Conservation (phyloP, 306 rosid species). For the Cucurbita pepo region DNA sequence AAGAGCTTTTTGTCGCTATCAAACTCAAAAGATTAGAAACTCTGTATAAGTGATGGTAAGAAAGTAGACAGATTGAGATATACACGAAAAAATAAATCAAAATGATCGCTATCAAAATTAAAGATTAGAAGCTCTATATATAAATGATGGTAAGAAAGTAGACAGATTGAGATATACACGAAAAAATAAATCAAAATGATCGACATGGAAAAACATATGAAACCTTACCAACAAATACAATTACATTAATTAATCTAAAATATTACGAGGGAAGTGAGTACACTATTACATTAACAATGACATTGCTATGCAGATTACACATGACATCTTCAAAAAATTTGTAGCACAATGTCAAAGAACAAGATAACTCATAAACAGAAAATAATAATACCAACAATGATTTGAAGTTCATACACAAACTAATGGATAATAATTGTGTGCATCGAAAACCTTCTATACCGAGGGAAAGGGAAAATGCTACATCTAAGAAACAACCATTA, state of each 20-base stretch:
- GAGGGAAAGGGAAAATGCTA: not conserved
- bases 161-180: too few species aligned
- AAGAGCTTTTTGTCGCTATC: too few species aligned
- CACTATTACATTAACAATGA: not conserved
- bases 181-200: not conserved
- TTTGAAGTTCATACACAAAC: not conserved
- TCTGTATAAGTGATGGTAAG: too few species aligned
- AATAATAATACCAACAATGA: not conserved
- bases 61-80: too few species aligned
- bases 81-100: not conserved
- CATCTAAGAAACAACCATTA: not conserved
- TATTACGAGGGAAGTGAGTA: not conserved
- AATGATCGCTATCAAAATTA: not conserved
- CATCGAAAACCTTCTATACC: not conserved
- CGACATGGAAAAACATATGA: not conserved
- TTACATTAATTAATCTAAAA: not conserved
- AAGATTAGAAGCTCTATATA: too few species aligned
- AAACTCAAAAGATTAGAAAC: too few species aligned
- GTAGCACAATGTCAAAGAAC: not conserved
- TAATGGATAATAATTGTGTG: not conserved
- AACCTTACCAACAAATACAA: too few species aligned
- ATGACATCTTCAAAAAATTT: not conserved
- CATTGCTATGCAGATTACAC: not conserved
- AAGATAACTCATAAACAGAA: not conserved
- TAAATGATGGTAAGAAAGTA: too few species aligned